These are phyloP conservation scores for Schizonepeta tenuifolia DNA, from an alignment of 257 asterid genomes.

Conservation along the genomic window DNA sequence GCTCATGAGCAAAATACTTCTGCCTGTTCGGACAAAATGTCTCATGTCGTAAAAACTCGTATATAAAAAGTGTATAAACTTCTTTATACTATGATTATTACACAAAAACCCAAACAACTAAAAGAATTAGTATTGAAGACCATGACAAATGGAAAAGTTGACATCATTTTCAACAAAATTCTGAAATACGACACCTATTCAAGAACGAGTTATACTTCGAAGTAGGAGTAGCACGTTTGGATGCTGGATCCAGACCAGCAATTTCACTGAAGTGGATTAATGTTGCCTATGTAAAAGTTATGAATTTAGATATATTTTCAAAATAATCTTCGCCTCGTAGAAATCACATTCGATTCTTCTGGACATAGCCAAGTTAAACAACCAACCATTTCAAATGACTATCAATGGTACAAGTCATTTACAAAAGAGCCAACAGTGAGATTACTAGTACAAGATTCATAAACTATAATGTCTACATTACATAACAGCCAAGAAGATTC, in stretches of 20 bases:
- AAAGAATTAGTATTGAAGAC: no score
- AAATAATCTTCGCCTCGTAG: background rate
- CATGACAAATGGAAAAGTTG: no score
- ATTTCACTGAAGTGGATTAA: background rate
- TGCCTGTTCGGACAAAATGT: no score
- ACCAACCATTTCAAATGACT: background rate
- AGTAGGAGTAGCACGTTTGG: background rate
- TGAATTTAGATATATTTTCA: no score
- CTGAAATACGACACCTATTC: no score
- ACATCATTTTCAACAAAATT: no score
- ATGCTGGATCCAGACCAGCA: background rate
- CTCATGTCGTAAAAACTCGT: no score
- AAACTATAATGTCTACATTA: constrained; percentile 12
- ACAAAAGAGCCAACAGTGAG: constrained; percentile 11
- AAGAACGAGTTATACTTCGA: no score
- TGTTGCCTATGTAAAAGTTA: background rate
- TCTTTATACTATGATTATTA: no score
- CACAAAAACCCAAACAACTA: no score
- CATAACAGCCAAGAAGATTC: constrained; percentile 14
- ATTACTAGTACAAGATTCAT: constrained; percentile 26
- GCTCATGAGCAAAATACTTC: background rate
- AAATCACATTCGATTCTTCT: background rate
- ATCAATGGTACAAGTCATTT: constrained; percentile 10
- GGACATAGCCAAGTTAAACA: background rate
- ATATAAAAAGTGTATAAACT: no score